Evolutionary conservation across 1,139 yeast genomes (phyloP).

Genomic region (Ogataea hybrid): DNA sequence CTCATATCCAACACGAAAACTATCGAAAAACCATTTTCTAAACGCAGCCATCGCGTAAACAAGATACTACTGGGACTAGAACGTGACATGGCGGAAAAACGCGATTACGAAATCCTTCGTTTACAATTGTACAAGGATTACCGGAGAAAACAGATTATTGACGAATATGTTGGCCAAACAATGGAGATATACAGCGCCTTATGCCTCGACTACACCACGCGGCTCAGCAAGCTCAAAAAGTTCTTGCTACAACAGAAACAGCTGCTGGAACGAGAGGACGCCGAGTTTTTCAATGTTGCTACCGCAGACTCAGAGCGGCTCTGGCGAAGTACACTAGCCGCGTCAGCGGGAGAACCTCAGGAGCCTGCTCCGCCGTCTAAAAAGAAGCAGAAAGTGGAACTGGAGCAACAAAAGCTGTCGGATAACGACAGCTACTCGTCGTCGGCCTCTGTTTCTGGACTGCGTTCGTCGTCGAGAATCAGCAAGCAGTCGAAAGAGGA

Average conservation of each 20-base stretch:
- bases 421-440: constrained; percentile 15
- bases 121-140: constrained; percentile 27
- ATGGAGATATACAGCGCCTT: constrained; percentile 29
- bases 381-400: constrained; percentile 6
- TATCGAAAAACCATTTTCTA: constrained; percentile 13
- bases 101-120: constrained; percentile 33
- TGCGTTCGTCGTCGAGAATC: constrained; percentile 12
- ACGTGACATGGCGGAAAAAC: constrained; percentile 31
- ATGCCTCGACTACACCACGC: constrained; percentile 27
- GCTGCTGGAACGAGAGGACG: constrained; percentile 21
- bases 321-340: constrained; percentile 18
- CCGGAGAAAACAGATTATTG: constrained; percentile 26
- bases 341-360: background rate
- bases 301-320: constrained; percentile 20
- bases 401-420: constrained; percentile 9
- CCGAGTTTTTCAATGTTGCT: constrained; percentile 26
- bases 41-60: constrained; percentile 8
- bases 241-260: constrained; percentile 32
- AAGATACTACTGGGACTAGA: constrained; percentile 18
- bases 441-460: constrained; percentile 6
- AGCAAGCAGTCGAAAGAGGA: constrained; percentile 7
- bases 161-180: constrained; percentile 26
- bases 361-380: background rate
- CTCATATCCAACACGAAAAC: constrained; percentile 6
- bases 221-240: constrained; percentile 33